Evolutionary conservation across 2,329 filamentous ascomycete species (phyloP), one percentile per base, ranked within the genome.

Genomic region (Chaetomium sp.): DNA sequence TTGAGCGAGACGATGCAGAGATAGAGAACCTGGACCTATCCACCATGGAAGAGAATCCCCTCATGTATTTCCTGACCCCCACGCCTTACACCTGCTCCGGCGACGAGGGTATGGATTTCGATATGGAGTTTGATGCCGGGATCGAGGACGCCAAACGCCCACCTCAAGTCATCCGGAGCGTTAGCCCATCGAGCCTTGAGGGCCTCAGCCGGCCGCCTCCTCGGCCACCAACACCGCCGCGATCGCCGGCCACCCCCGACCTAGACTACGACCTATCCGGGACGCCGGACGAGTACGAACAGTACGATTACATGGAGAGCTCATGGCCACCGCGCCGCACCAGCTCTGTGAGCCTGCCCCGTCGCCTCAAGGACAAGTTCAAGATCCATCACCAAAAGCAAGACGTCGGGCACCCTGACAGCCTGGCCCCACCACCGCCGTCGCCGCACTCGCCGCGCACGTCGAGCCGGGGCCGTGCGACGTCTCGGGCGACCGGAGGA

Each of bases 41-140:
- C 2, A 71, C 71, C 63, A 81, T 83, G 60, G 80, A 83, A 67
- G 79, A 83, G 54, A 81, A 85, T 67, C 84, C 84, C 19, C 77
- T 86, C 59, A 82, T 79, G 56, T 85, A 84, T 72, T 87, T 86
- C 68, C 78, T 86, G 50, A 85, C 83, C 1, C 81, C 84, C 1
- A 76, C 79, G 0, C 77, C 81, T 0, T 75, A 76, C 12, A 74
- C 69, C 19, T 71, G 72, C n/a, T 73, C 72, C 21, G 74, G 80
- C 33, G 73, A 78, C 49, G 73, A 77, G 53, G 77, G 76, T 67
- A 79, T 82, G 72, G 70, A 72, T 55, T 70, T 72, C 23, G 69
- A 70, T 23, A 77, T 82, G 75, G 82, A 84, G 68, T 79, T 81
- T 69, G 83, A 86, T 71, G 84, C 84, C 45, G 83, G 84, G 62